Evolutionary conservation across 805 yeast genomes (phyloP).

Genomic region (Lachancea meyersii): DNA sequence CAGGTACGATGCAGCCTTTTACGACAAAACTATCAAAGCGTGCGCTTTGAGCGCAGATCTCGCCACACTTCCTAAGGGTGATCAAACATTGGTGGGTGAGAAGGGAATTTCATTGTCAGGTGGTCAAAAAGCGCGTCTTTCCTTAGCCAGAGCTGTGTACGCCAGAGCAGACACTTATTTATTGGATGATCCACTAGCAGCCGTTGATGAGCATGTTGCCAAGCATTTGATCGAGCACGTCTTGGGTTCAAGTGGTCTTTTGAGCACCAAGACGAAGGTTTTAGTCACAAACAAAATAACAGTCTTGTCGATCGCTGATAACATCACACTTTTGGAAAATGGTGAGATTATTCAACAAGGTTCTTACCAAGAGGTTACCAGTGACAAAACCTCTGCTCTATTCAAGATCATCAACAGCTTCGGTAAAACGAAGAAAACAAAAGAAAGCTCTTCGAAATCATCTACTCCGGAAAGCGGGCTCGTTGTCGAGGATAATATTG

Average conservation of each 20-base stretch:
- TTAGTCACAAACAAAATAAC: constrained; percentile 84
- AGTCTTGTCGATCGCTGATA: constrained; percentile 69
- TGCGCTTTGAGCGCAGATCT: constrained; percentile 83
- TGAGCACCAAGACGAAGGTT: constrained; percentile 65
- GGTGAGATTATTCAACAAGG: constrained; percentile 68
- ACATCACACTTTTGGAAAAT: constrained; percentile 60
- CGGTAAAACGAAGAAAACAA: constrained; percentile 42
- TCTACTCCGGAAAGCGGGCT: constrained; percentile 9
- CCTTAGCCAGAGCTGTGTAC: constrained; percentile 93
- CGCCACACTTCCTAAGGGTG: constrained; percentile 78
- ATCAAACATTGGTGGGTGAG: constrained; percentile 90
- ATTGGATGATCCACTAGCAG: constrained; percentile 88
- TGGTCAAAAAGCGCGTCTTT: constrained; percentile 94
- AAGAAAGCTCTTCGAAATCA: constrained; percentile 13
- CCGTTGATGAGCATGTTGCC: constrained; percentile 97
- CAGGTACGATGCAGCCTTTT: constrained; percentile 72
- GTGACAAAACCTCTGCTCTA: constrained; percentile 42
- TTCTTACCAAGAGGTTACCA: constrained; percentile 44
- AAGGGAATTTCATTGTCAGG: constrained; percentile 95
- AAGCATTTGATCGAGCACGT: constrained; percentile 77
- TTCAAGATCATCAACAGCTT: constrained; percentile 53
- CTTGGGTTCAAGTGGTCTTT: constrained; percentile 71
- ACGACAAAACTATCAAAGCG: constrained; percentile 72
- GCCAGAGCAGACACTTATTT: constrained; percentile 88
- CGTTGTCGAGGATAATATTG: constrained; percentile 27